Conservation (phyloP, 2,329 filamentous ascomycete genomes). For the Raffaelea ambrosiae region DNA sequence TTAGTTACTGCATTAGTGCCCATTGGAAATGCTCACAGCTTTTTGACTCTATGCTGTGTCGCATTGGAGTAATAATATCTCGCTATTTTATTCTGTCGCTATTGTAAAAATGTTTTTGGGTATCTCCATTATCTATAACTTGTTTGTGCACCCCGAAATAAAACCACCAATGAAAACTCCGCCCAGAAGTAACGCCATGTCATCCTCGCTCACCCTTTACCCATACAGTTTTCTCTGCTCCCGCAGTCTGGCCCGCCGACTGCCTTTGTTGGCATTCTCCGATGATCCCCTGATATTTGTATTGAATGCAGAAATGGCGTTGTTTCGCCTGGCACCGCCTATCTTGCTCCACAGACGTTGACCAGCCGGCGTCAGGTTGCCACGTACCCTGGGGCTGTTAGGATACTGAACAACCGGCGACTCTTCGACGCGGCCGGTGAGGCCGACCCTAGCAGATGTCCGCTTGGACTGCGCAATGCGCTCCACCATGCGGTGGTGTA, state of each 20-base stretch:
- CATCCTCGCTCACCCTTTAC: too few relatives aligned
- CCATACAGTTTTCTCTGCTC: constrained; percentile 3
- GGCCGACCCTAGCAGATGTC: constrained; percentile 47
- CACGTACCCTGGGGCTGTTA: constrained; percentile 51
- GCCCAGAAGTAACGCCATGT: too few relatives aligned
- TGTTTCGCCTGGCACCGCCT: constrained; percentile 25
- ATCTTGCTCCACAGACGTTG: constrained; percentile 59
- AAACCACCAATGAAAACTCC: too few relatives aligned
- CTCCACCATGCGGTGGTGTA: constrained; percentile 84
- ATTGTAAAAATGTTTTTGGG: too few relatives aligned
- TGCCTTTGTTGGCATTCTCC: constrained; percentile 6
- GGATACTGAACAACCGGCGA: constrained; percentile 49
- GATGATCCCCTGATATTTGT: not conserved
- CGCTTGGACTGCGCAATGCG: constrained; percentile 66
- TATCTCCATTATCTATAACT: too few relatives aligned
- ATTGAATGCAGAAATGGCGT: constrained; percentile 10
- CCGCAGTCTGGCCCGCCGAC: constrained; percentile 9
- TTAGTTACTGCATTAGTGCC: too few relatives aligned
- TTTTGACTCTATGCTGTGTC: too few relatives aligned
- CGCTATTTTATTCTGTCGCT: too few relatives aligned
- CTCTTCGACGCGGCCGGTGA: constrained; percentile 48
- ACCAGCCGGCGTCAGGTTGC: constrained; percentile 64
- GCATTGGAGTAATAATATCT: too few relatives aligned
- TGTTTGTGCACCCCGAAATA: too few relatives aligned
- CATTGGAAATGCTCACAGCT: too few relatives aligned